Base-by-base conservation (phyloP, 2,329 filamentous ascomycete species). In the Dryadomyces quercus-mongolicae region DNA sequence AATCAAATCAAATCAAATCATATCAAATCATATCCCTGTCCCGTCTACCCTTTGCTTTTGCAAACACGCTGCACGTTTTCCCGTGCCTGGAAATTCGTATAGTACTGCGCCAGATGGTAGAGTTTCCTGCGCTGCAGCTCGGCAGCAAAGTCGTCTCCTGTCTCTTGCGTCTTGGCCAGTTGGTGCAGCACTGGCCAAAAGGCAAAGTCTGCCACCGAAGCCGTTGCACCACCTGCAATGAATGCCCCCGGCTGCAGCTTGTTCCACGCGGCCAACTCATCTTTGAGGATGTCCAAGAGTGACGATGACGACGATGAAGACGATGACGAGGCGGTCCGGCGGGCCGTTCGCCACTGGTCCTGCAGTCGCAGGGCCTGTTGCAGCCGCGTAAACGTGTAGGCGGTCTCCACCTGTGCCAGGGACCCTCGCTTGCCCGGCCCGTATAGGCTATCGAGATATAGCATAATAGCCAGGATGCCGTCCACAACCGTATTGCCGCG, bases 371-470 rank as follows among this genome's bases (percentile, higher is more conserved):
- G 53, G 1, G 65, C 72, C 53, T 67, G 59, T 54, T 77, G 70
- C 58, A 80, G 71, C 43, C 70, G 65, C 3, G 65, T 70, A 54
- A 70, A 68, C 49, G 64, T 62, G 51, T 59, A 63, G 1, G 70
- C 74, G 4, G 72, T 61, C 18, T 69, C 64, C 5, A 60, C 22
- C 8, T 5, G 10, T 1, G 43, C 8, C 12, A 59, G 54, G 3
- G 57, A 44, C 2, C 58, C 62, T 43, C 60, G 52, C 52, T 63
- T 65, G n/a, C 61, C 59, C 0, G 58, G 56, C 1, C 72, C 71
- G 56, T 81, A 73, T 13, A 72, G 67, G 2, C 76, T 71, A 56
- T 86, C 78, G 1, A 87, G 69, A 56, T 88, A 84, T 10, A 79
- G 63, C 70, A 84, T 70, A 55, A 82, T 76, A 38, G 73, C 74